Conservation (phyloP, 106 monocot genomes). For the Allium sativum region DNA sequence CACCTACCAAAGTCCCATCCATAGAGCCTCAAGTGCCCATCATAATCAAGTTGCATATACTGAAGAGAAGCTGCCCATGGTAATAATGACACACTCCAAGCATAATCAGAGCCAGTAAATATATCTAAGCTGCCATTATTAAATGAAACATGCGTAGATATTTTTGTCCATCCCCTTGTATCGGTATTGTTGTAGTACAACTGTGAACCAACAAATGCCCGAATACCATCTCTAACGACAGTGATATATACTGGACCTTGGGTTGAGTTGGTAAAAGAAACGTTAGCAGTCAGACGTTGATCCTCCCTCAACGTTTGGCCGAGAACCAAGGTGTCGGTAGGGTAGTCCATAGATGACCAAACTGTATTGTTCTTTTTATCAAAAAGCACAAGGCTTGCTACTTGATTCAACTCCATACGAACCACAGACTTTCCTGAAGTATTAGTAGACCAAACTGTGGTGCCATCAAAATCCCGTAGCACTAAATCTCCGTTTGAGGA, state of each 20-base stretch:
- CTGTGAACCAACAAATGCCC: slow-evolving; percentile 15
- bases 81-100: not conserved
- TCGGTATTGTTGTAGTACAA: not conserved
- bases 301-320: slow-evolving; percentile 30
- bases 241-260: slow-evolving; percentile 15
- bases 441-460: slow-evolving; percentile 35
- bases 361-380: slow-evolving; percentile 7
- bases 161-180: not conserved
- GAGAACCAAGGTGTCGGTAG: slow-evolving; percentile 35
- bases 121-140: slow-evolving; percentile 9
- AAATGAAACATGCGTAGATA: slow-evolving; percentile 7
- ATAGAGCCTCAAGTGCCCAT: slow-evolving; percentile 6
- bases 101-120: not conserved
- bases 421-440: slow-evolving; percentile 26
- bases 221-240: not conserved
- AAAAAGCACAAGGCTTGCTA: slow-evolving; percentile 41
- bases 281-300: slow-evolving; percentile 18
- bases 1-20: too few relatives aligned
- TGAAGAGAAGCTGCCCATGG: not conserved
- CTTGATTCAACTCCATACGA: slow-evolving; percentile 21
- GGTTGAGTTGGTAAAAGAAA: slow-evolving; percentile 2
- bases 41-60: slow-evolving; percentile 7
- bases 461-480: slow-evolving; percentile 27
- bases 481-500: slow-evolving; percentile 36
- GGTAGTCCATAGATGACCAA: slow-evolving; percentile 49